phyloP scores from a whole-genome alignment of 805 yeast genomes.

The Metschnikowia kofuensis region DNA sequence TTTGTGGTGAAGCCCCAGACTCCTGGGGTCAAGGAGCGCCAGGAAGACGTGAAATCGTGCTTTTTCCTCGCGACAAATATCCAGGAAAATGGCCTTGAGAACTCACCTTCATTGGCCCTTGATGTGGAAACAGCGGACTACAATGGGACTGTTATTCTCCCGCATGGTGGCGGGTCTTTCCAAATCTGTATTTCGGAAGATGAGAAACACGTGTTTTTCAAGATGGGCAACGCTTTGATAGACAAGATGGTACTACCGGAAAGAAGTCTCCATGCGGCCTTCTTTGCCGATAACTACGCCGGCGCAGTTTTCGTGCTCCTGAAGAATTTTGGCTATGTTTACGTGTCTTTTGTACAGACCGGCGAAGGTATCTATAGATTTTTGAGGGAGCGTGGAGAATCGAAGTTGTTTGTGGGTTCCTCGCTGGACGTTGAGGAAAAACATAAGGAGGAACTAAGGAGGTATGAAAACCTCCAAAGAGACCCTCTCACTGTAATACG shows the following conservation, averaged over 20 bases:
- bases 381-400: background rate
- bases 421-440: background rate
- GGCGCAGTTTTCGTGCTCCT: constrained; percentile 11
- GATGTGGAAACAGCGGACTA: constrained; percentile 11
- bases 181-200: constrained; percentile 11
- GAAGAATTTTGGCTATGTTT: constrained; percentile 16
- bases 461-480: constrained; percentile 7
- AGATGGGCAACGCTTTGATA: constrained; percentile 10
- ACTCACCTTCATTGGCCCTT: constrained; percentile 8
- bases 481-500: constrained; percentile 9
- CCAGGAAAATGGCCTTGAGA: constrained; percentile 13
- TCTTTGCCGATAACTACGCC: constrained; percentile 6
- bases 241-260: constrained; percentile 17
- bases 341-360: constrained; percentile 1
- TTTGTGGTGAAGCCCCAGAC: constrained; percentile 15
- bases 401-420: background rate
- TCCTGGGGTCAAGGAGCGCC: constrained; percentile 8
- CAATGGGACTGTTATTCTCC: constrained; percentile 14
- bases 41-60: constrained; percentile 14
- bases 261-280: constrained; percentile 7
- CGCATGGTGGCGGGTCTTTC: constrained; percentile 1
- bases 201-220: constrained; percentile 9
- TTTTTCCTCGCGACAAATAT: constrained; percentile 11
- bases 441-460: constrained; percentile 5
- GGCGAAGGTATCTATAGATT: constrained; percentile 2